These are phyloP conservation scores for Neonectria sp. DNA, from an alignment of 2,329 filamentous ascomycete genomes.

Conservation along the genomic window DNA sequence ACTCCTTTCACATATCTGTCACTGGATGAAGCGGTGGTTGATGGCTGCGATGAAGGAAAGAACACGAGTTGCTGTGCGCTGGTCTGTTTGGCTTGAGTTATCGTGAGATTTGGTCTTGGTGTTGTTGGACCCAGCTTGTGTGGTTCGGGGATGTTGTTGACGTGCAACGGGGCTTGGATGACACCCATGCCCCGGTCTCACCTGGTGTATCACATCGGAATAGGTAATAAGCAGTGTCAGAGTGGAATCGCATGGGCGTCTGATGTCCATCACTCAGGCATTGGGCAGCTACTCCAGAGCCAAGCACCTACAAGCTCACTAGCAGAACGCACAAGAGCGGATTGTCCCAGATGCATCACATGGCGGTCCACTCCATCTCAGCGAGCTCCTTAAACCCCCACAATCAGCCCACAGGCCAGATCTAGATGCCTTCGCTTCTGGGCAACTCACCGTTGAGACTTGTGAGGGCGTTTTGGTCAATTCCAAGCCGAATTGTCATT, in stretches of 20 bases:
- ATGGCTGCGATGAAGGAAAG: neutral
- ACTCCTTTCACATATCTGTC: neutral
- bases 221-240: constrained; percentile 20
- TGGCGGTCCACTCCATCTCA: constrained; percentile 32
- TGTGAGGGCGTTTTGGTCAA: neutral
- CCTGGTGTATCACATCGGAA: constrained; percentile 7
- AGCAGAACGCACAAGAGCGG: constrained; percentile 41
- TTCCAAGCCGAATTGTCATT: constrained; percentile 9
- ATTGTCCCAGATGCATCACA: constrained; percentile 42
- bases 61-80: neutral
- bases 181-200: constrained; percentile 16
- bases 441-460: constrained; percentile 9
- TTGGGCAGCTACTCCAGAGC: constrained; percentile 17
- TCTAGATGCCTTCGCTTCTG: constrained; percentile 34
- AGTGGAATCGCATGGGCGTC: constrained; percentile 21
- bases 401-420: constrained; percentile 37
- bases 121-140: constrained; percentile 7
- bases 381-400: constrained; percentile 40
- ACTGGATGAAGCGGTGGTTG: neutral
- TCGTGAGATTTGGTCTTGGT: constrained; percentile 31
- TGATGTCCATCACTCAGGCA: neutral
- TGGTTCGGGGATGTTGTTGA: constrained; percentile 12
- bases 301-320: constrained; percentile 18
- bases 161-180: constrained; percentile 16
- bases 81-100: constrained; percentile 11